Conservation (phyloP, 768 basidiomycete genomes). For the Amanita brunnescens region DNA sequence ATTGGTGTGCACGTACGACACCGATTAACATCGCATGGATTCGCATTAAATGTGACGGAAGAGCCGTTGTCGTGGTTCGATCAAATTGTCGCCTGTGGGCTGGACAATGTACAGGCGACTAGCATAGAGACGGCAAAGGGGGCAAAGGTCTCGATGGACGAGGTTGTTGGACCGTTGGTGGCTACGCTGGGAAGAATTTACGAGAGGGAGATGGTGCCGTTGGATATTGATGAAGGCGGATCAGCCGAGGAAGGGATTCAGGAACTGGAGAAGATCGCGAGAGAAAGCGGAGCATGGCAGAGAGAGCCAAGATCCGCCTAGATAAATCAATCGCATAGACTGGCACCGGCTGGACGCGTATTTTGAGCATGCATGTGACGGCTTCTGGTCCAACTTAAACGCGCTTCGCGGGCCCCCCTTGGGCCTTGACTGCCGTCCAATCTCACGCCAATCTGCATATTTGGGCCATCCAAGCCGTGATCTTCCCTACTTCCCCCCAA, state of each 20-base stretch:
- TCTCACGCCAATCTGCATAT: no score
- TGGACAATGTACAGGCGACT: constrained; percentile 73
- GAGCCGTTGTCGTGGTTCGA: constrained; percentile 85
- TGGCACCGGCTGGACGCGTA: no score
- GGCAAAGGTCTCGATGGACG: constrained; percentile 30
- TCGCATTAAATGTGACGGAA: constrained; percentile 80
- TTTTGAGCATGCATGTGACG: no score
- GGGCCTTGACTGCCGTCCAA: no score
- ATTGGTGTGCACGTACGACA: constrained; percentile 97
- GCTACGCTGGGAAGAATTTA: constrained; percentile 38
- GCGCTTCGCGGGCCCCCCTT: no score
- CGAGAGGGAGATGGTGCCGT: constrained; percentile 37
- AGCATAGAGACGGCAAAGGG: constrained; percentile 46
- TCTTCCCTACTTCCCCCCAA: neutral
- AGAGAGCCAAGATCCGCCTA: neutral
- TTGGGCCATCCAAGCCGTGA: no score
- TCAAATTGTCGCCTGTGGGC: constrained; percentile 83
- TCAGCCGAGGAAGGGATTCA: constrained; percentile 41
- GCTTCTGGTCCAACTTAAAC: no score
- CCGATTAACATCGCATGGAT: constrained; percentile 90
- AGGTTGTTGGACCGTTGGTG: constrained; percentile 45
- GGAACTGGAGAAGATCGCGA: constrained; percentile 37
- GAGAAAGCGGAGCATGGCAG: constrained; percentile 33
- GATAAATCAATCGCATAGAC: no score
- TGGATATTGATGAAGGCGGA: constrained; percentile 34